Conservation (phyloP, 139 green algal species). For the Nannochloris sp. region DNA sequence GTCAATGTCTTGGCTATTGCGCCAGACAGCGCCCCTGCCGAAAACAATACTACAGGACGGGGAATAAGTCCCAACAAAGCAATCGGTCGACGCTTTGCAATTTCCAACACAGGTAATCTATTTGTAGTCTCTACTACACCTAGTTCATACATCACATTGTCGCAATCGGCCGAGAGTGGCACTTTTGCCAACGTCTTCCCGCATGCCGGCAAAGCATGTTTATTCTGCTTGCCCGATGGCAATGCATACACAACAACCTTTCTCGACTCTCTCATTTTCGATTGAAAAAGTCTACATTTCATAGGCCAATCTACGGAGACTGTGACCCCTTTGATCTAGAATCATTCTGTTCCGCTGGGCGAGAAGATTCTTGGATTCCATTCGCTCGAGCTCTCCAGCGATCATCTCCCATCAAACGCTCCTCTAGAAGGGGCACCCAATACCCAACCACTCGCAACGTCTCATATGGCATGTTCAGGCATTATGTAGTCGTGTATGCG, state of each 20-base stretch:
- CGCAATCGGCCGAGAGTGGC: neutral
- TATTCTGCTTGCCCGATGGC: neutral
- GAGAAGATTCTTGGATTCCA: too few relatives aligned
- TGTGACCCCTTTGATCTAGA: too few relatives aligned
- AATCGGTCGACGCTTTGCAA: constrained; percentile 14
- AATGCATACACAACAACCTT: neutral
- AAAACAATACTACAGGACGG: constrained; percentile 51
- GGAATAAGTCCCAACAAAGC: constrained; percentile 42
- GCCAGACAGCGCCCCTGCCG: constrained; percentile 61
- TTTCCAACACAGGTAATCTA: neutral
- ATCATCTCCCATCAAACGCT: too few relatives aligned
- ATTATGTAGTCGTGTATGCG: too few relatives aligned
- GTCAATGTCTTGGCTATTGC: constrained; percentile 72
- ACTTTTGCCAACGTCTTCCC: neutral
- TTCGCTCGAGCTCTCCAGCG: too few relatives aligned
- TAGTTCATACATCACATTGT: constrained; percentile 6
- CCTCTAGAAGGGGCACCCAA: too few relatives aligned
- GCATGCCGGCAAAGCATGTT: neutral
- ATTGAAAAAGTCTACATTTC: too few relatives aligned
- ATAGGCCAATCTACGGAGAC: too few relatives aligned
- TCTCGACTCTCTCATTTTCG: too few relatives aligned
- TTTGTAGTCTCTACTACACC: constrained; percentile 1
- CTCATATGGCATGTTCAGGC: too few relatives aligned
- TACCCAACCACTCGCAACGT: too few relatives aligned
- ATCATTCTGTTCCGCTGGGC: too few relatives aligned